Evolutionary conservation across 352 stramenopile genomes (phyloP), one percentile per base, ranked within the genome.

Genomic region (Achlya hypogyna): DNA sequence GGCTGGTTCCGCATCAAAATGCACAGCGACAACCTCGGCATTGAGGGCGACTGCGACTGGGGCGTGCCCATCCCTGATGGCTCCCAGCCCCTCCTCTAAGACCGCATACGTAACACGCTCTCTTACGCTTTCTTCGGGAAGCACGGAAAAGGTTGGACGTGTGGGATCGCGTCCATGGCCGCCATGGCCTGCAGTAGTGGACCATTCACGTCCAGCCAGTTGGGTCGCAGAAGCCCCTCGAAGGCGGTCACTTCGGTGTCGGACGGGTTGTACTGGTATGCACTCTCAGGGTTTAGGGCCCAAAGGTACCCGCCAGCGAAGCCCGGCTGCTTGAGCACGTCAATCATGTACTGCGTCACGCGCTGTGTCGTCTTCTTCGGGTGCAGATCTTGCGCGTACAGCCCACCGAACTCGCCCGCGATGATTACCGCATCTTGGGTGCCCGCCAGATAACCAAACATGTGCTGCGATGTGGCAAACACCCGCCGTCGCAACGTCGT

Each of bases 1-100:
- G 90, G 91, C 47, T 98, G 89, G 86, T 96, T 96, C 78, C 80
- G 84, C 59, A 96, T 97, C 53, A 67, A 86, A 60, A 95, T 92
- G 79, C 82, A 94, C 71, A 81, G 91, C 75, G 87, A 97, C 77
- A 95, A 96, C 71, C 70, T 96, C 47, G 85, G 81, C 38, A 96
- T 96, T 58, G 89, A 96, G 71, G 69, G 84, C 62, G 86, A 93
- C 68, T 96, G 87, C 43, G 86, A 93, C 79, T 96, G 87, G 87
- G 87, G 87, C 29, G 86, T 96, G 14, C 87, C 87, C 3, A 81
- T 95, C 23, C 78, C 85, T 14, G 81, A 91, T 53, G 82, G 85
- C 51, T 89, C 82, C 12, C 88, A 91, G 71, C 85, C 85, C 0
- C 27, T 16, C 25, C 25, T 5, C 51, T 58, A 62, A 32, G 0